These are phyloP conservation scores for Pholiota adiposa DNA, from an alignment of 1,284 basidiomycete species.

Conservation along the genomic window DNA sequence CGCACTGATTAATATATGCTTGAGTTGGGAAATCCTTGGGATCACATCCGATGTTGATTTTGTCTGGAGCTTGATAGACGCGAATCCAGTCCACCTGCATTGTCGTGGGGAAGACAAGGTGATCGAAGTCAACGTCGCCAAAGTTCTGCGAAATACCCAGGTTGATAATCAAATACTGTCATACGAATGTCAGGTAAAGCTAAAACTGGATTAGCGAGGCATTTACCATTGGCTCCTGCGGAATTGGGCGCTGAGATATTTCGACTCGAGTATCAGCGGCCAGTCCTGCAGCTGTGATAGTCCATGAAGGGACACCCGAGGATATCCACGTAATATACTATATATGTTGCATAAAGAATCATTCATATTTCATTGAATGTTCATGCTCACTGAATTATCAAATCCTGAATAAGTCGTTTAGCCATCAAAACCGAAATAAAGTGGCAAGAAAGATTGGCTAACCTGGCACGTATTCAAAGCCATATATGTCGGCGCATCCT, in stretches of 20 bases:
- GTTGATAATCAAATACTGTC: constrained; percentile 77
- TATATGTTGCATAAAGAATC: background rate
- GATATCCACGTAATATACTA: constrained; percentile 86
- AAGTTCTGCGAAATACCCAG: constrained; percentile 85
- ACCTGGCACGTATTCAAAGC: constrained; percentile 60
- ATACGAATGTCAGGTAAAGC: constrained; percentile 8
- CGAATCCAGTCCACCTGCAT: constrained; percentile 87
- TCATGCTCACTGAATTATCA: constrained; percentile 42
- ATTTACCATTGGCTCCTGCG: constrained; percentile 83
- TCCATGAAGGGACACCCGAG: constrained; percentile 73
- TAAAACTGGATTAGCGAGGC: background rate
- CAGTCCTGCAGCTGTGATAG: constrained; percentile 73
- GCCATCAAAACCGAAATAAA: too few relatives aligned
- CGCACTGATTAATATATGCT: constrained; percentile 73
- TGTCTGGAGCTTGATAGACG: constrained; percentile 74
- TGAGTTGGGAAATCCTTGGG: constrained; percentile 79
- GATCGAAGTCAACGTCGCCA: constrained; percentile 65
- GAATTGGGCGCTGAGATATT: constrained; percentile 75
- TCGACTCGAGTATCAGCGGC: constrained; percentile 65
- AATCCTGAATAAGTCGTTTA: constrained; percentile 42
- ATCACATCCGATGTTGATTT: constrained; percentile 83
- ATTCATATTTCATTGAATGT: background rate
- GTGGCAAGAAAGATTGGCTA: constrained; percentile 8
- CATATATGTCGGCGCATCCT: constrained; percentile 55
- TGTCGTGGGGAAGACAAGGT: constrained; percentile 69